phyloP scores from a whole-genome alignment of 805 yeast species.

The Ogataea saltuana region DNA sequence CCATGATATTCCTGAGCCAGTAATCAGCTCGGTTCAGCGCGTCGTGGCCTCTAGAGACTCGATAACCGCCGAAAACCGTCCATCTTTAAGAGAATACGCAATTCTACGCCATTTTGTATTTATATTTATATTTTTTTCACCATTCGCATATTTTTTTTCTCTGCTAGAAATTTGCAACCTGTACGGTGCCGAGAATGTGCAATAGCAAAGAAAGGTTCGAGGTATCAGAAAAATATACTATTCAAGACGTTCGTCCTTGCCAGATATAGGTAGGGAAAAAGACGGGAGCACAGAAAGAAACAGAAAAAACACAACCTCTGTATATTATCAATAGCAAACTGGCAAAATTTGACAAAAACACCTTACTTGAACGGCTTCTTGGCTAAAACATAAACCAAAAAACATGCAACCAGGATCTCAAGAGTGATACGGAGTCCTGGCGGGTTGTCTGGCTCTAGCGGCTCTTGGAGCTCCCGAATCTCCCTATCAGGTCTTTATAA shows the following conservation, averaged over 20 bases:
- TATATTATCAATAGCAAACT: neutral
- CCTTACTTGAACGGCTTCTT: constrained; percentile 13
- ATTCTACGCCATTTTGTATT: no score
- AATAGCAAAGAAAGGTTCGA: no score
- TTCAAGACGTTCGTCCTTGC: neutral
- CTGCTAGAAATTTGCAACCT: no score
- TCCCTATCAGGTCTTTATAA: constrained; percentile 36
- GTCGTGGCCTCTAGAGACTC: no score
- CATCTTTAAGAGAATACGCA: no score
- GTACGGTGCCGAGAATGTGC: no score
- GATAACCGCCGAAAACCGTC: no score
- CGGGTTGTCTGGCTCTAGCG: neutral
- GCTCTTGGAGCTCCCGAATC: neutral
- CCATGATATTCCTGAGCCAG: no score
- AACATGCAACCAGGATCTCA: constrained; percentile 18
- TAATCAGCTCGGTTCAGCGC: no score
- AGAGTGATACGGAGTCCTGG: constrained; percentile 4
- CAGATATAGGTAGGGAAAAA: constrained; percentile 2
- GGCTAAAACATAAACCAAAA: constrained; percentile 23
- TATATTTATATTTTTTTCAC: no score
- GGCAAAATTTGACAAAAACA: neutral
- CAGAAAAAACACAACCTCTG: neutral
- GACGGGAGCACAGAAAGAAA: neutral
- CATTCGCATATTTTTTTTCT: no score
- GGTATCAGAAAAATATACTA: constrained; percentile 6